Conservation (phyloP, 2,329 filamentous ascomycete genomes). For the Mycosphaerella sp. region DNA sequence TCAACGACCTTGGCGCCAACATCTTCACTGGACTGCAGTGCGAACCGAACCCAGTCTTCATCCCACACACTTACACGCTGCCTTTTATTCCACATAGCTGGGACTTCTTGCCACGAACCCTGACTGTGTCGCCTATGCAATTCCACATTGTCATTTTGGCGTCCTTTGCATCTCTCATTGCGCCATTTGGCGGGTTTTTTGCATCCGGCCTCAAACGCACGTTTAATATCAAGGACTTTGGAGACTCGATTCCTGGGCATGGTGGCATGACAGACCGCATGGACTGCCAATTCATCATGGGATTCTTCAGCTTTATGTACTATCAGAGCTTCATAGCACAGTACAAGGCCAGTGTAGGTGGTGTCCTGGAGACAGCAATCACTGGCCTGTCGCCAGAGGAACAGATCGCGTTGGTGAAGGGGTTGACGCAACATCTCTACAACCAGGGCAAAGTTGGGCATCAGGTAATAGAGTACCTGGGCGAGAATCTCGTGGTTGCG, state of each 20-base stretch:
- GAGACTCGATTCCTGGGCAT: slow-evolving; percentile 94
- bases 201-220: slow-evolving; percentile 95
- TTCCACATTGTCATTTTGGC: slow-evolving; percentile 86
- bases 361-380: slow-evolving; percentile 85
- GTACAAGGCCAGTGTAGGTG: slow-evolving; percentile 76
- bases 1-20: slow-evolving; percentile 92
- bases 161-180: slow-evolving; percentile 92
- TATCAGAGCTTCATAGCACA: slow-evolving; percentile 91
- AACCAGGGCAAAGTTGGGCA: slow-evolving; percentile 55
- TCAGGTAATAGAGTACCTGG: slow-evolving; percentile 42
- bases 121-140: slow-evolving; percentile 82
- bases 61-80: slow-evolving; percentile 66
- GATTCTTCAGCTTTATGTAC: slow-evolving; percentile 97
- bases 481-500: slow-evolving; percentile 25
- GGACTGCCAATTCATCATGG: slow-evolving; percentile 99
- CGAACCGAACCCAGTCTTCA: slow-evolving; percentile 84
- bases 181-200: slow-evolving; percentile 97
- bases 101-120: slow-evolving; percentile 63
- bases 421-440: slow-evolving; percentile 57
- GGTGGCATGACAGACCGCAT: slow-evolving; percentile 98
- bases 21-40: slow-evolving; percentile 86
- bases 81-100: slow-evolving; percentile 53
- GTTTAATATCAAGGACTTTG: slow-evolving; percentile 99
- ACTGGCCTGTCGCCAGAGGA: slow-evolving; percentile 81
- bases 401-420: slow-evolving; percentile 71